phyloP scores from a whole-genome alignment of 2,329 filamentous ascomycete genomes.

The Pseudogymnoascus sp. region DNA sequence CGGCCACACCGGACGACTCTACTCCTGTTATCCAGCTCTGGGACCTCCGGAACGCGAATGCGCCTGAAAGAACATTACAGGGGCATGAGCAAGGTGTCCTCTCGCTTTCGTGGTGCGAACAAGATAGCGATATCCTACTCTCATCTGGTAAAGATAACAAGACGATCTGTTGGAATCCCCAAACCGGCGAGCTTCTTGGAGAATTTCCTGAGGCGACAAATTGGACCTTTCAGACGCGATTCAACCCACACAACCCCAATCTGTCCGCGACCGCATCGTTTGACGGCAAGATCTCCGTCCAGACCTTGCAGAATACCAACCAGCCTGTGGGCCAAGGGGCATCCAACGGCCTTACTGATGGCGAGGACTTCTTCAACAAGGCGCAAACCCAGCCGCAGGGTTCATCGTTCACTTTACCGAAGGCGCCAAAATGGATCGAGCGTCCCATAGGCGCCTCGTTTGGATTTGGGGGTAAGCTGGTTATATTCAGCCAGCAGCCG shows the following conservation, averaged over 20 bases:
- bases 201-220: conserved; percentile 98
- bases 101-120: conserved; percentile 89
- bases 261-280: conserved; percentile 93
- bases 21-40: conserved; percentile 84
- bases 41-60: conserved; percentile 94
- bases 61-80: conserved; percentile 77
- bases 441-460: conserved; percentile 80
- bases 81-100: conserved; percentile 93
- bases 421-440: conserved; percentile 86
- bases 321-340: conserved; percentile 59
- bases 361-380: conserved; percentile 93
- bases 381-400: conserved; percentile 87
- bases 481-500: conserved; percentile 59
- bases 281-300: conserved; percentile 89
- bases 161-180: conserved; percentile 92
- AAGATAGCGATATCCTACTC: conserved; percentile 80
- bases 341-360: conserved; percentile 65
- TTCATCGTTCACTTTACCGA: conserved; percentile 76
- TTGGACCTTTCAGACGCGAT: conserved; percentile 94
- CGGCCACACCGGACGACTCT: conserved; percentile 81
- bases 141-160: conserved; percentile 96
- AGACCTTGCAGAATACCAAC: conserved; percentile 92
- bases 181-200: conserved; percentile 77
- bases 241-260: conserved; percentile 87
- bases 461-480: conserved; percentile 88